These are phyloP conservation scores for Apium graveolens DNA, from an alignment of 129 eudicot species.

Conservation along the genomic window DNA sequence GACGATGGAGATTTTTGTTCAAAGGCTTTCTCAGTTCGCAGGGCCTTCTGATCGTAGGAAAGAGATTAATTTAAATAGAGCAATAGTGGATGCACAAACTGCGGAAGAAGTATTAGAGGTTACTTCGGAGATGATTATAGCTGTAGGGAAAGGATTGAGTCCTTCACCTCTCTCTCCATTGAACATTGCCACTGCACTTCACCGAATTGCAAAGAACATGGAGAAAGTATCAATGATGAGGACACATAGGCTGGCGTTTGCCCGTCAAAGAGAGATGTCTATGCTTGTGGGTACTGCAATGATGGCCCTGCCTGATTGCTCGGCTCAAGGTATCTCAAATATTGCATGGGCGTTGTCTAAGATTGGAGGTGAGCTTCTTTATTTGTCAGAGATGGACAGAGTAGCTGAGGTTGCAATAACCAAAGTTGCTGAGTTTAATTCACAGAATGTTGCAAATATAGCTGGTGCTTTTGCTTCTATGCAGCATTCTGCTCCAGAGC, in stretches of 20 bases:
- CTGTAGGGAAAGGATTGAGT: conserved; percentile 85
- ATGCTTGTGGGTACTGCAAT: conserved; percentile 97
- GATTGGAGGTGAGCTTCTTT: conserved; percentile 94
- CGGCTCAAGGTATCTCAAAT: conserved; percentile 86
- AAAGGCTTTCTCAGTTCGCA: conserved; percentile 66
- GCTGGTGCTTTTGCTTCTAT: conserved; percentile 95
- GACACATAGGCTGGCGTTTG: conserved; percentile 65
- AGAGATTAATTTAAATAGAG: conserved; percentile 62
- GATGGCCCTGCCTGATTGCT: conserved; percentile 81
- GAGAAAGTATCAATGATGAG: conserved; percentile 80
- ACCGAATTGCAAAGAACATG: conserved; percentile 92
- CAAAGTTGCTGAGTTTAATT: conserved; percentile 61
- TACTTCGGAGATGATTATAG: conserved; percentile 47
- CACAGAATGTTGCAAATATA: conserved; percentile 85
- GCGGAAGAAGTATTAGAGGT: conserved; percentile 77
- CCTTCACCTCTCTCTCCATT: conserved; percentile 92
- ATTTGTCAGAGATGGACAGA: conserved; percentile 84
- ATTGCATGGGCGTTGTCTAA: conserved; percentile 97
- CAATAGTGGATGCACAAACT: conserved; percentile 72
- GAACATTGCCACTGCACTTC: conserved; percentile 86
- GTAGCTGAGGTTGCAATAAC: conserved; percentile 83
- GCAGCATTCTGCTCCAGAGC: conserved; percentile 84
- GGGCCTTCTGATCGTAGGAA: conserved; percentile 71
- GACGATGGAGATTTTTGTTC: conserved; percentile 50
- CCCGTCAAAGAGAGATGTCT: conserved; percentile 77